Evolutionary conservation across 139 green algal species (phyloP), one percentile per base, ranked within the genome.

Genomic region (Micractinium sp.): DNA sequence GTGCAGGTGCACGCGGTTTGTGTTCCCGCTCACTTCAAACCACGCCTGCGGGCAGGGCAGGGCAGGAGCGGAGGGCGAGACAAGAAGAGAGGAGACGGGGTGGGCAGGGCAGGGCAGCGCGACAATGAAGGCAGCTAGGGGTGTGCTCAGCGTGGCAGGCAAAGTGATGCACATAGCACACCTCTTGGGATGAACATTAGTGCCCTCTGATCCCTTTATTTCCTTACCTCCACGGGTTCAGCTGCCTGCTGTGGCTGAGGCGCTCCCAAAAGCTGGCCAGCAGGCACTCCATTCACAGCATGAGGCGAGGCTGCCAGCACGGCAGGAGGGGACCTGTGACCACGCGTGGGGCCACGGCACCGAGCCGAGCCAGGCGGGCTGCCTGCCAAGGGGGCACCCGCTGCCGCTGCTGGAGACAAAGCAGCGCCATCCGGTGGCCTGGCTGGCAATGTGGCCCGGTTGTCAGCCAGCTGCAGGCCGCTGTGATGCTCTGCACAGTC

Each of bases 1-100:
- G 89, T 98, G 96, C 39, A 97, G 93, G 91, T 98, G 96, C 69
- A 98, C 69, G 1, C 96, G 91, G 19, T 89, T 85, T 1, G 95
- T 98, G 95, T 97, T 92, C 4, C 31, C 29, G 60, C 89, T 94
- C 18, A 98, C 94, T 91, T 98, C 93, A 90, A 94, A 96, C 83
- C 83, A 87, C 27, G 78, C 82, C 82, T 78, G 82, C 82, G 1
- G 9, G 81, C 4, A 7, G 4, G 9, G 33, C 1, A 2, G 47
- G 16, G 78, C 0, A 47, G 74, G 1, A 69, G 23, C 1, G 3
- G 31, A 69, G 16, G 9, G 25, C 12, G 41, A 29, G n/a, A n/a
- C 18, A 29, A 69, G 7, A 0, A 47, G 9, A 53, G 31, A 85
- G 79, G 36, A 25, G 47, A 56, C n/a, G n/a, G n/a, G n/a, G n/a